phyloP scores from a whole-genome alignment of 495 filamentous ascomycete genomes.

The Hamigera avellanea region DNA sequence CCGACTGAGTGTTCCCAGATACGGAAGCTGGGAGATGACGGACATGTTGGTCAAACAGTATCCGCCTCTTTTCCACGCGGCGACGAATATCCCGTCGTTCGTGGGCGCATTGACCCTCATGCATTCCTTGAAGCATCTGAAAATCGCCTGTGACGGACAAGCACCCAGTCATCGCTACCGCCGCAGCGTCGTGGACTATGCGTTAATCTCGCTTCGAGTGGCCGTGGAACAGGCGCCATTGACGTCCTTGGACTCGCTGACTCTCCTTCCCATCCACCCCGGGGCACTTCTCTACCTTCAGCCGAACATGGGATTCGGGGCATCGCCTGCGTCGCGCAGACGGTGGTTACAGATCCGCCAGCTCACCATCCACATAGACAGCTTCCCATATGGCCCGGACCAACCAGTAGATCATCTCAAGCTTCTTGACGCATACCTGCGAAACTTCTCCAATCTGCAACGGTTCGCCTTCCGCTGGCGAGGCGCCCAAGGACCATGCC shows the following conservation, averaged over 20 bases:
- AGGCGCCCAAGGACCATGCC: conserved; percentile 54
- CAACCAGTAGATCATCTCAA: conserved; percentile 59
- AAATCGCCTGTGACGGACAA: conserved; percentile 61
- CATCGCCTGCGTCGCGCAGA: conserved; percentile 46
- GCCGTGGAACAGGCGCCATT: conserved; percentile 58
- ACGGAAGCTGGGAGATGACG: conserved; percentile 49
- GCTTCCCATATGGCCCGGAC: conserved; percentile 40
- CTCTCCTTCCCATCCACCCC: conserved; percentile 55
- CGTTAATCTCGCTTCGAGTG: conserved; percentile 67
- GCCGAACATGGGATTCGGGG: conserved; percentile 51
- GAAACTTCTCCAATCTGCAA: conserved; percentile 48
- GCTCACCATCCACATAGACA: conserved; percentile 55
- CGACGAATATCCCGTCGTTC: conserved; percentile 72
- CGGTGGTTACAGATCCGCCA: conserved; percentile 64
- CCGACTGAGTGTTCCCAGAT: conserved; percentile 45
- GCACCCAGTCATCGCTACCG: conserved; percentile 53
- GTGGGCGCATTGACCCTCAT: conserved; percentile 54
- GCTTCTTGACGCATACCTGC: conserved; percentile 61
- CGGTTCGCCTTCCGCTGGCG: conserved; percentile 61
- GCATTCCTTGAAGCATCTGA: conserved; percentile 53
- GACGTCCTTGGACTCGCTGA: conserved; percentile 45
- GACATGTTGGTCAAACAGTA: conserved; percentile 71
- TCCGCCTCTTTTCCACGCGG: conserved; percentile 70
- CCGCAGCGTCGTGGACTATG: conserved; percentile 68
- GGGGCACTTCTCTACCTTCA: conserved; percentile 60